Base-by-base conservation (phyloP, 164 flowering plant species). In the Aristolochia fimbriata region DNA sequence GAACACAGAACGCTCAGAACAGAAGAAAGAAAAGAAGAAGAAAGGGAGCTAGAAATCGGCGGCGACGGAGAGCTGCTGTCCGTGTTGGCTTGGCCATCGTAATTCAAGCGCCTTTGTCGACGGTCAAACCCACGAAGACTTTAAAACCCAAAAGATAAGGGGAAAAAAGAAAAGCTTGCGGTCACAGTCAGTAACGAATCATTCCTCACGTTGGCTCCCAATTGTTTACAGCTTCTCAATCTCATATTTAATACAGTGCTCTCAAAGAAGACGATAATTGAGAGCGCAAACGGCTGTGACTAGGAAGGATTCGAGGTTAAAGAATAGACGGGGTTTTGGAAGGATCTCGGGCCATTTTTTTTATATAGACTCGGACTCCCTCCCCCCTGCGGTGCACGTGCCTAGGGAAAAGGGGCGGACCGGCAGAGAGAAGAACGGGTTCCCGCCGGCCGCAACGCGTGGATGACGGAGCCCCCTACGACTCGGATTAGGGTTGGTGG, bases 181-280 rank as follows among this genome's bases (percentile, higher is more conserved):
- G 41, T 50, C 56, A 30, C 8, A 45, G 25, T 27, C 63, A 50
- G 45, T 25, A 23, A 14, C 55, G 63, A 61, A 61, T 61, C 64
- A 61, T 61, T 61, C 57, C 64, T 31, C 64, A 51, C 57, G 49
- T 37, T 61, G 47, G 10, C 56, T 61, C 57, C 19, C 20, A 13
- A 51, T 48, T 24, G 23, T 45, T 58, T 20, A 43, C 45, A 20
- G 25, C 62, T 19, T 23, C 41, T 8, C 37, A 25, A 21, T 8
- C 43, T 21, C 50, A 52, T 52, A 19, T 52, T 52, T 13, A 22
- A 52, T 22, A 17, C 52, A 49, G 22, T 27, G 3, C 3, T 37
- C 43, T 37, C 43, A 37, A 37, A 37, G 43, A 31, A 31, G 43
- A 37, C 43, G 10, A 37, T 37, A 7, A 37, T 37, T 7, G 43